These are phyloP conservation scores for Dioscorea zingiberensis DNA, from an alignment of 106 monocot genomes.

Conservation along the genomic window DNA sequence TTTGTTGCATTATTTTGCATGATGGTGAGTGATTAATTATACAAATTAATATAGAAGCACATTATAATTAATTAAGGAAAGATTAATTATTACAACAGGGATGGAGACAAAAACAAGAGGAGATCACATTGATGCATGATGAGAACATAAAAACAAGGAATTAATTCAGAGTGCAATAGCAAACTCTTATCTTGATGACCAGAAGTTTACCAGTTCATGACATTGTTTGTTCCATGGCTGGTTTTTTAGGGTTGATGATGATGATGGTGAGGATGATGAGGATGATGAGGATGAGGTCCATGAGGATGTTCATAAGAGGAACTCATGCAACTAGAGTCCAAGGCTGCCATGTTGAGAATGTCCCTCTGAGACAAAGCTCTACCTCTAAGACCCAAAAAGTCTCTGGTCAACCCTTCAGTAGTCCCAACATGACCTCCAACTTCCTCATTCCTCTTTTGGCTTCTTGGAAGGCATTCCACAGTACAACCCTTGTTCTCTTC, in stretches of 20 bases:
- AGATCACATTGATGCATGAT: too few relatives aligned
- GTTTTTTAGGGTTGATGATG: neutral
- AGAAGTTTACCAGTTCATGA: too few relatives aligned
- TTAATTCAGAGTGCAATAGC: too few relatives aligned
- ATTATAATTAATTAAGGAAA: too few relatives aligned
- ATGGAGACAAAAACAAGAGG: too few relatives aligned
- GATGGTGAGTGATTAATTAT: too few relatives aligned
- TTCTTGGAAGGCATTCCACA: neutral
- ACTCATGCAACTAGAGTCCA: constrained; percentile 29
- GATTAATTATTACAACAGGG: too few relatives aligned
- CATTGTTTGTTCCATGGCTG: neutral
- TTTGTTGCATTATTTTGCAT: too few relatives aligned
- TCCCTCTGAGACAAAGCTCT: constrained; percentile 51
- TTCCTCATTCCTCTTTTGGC: neutral
- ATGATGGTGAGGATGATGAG: neutral
- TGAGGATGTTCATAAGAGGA: constrained; percentile 14
- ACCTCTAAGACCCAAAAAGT: constrained; percentile 52
- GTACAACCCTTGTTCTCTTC: neutral
- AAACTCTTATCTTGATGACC: too few relatives aligned
- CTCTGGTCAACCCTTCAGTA: constrained; percentile 49
- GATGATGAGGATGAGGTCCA: neutral
- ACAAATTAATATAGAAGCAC: too few relatives aligned
- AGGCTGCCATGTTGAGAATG: constrained; percentile 45
- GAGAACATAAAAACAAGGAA: too few relatives aligned
- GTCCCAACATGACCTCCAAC: neutral